Base-by-base conservation (phyloP, 2,329 filamentous ascomycete genomes). In the Alternaria atra region DNA sequence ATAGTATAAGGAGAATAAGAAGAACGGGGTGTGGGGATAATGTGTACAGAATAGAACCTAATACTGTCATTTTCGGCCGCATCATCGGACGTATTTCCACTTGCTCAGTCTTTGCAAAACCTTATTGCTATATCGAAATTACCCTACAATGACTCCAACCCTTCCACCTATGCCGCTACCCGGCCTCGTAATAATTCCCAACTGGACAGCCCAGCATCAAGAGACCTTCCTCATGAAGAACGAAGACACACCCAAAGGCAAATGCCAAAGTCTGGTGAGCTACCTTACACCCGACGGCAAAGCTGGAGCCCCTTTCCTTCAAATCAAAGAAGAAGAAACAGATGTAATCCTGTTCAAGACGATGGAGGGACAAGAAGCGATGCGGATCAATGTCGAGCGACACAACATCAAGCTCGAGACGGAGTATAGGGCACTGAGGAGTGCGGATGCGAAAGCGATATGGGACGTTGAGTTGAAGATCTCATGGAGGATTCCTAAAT, bases 171-270 rank as follows among this genome's bases (percentile, higher is more conserved):
- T 70, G 25, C 65, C 62, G 3, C 34, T 62, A 12, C 67, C 65
- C 3, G 69, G 69, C 40, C 55, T 71, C 9, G 9, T 43, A 6
- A 39, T 72, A 12, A 63, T 64, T 43, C 62, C 63, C 12, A 56
- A 60, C 23, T 71, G 56, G 57, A 64, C 57, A n/a, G 63, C 68
- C 1, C 58, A 60, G 12, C 52, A 59, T 13, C 63, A 61, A 0
- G 59, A 64, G 20, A 50, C 51, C 1, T 68, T 72, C 34, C 13
- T 65, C 13, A 47, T 67, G 15, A 68, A 72, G 55, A 55, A 65
- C 3, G 50, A 46, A 23, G 51, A 61, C n/a, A 20, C 47, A 1
- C 61, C 50, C 42, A 46, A 55, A 1, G 44, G 37, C 20, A 63
- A 48, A 35, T 35, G 46, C 8, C 57, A 60, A 12, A 60, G 50